These are phyloP conservation scores for Candida argentea DNA, from an alignment of 805 yeast genomes.

Conservation along the genomic window DNA sequence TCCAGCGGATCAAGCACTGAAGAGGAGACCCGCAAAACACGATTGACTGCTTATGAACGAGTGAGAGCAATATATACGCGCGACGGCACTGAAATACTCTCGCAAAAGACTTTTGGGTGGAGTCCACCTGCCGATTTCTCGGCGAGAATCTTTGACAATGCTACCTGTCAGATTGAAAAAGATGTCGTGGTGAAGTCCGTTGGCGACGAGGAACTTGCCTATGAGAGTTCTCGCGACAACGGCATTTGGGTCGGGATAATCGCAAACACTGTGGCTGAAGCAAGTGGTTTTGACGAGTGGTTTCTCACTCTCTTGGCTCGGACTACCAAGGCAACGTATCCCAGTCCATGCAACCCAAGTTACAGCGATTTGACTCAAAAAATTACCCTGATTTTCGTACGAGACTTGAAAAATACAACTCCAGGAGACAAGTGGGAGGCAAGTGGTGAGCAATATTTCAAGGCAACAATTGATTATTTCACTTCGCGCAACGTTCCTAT, in stretches of 20 bases:
- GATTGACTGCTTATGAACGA: slow-evolving; percentile 16
- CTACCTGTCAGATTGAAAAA: background rate
- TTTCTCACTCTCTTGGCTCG: slow-evolving; percentile 17
- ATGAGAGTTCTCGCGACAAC: slow-evolving; percentile 11
- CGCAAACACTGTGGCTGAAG: slow-evolving; percentile 13
- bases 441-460: slow-evolving; percentile 35
- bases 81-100: slow-evolving; percentile 8
- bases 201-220: slow-evolving; percentile 5
- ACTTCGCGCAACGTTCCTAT: slow-evolving; percentile 37
- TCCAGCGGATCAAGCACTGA: slow-evolving; percentile 2
- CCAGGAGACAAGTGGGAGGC: slow-evolving; percentile 39
- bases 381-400: slow-evolving; percentile 35
- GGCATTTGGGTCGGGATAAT: slow-evolving; percentile 18
- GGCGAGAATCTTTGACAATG: background rate
- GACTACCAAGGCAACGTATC: slow-evolving; percentile 11
- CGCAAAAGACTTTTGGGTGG: slow-evolving; percentile 5
- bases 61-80: slow-evolving; percentile 19
- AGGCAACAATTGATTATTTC: slow-evolving; percentile 34
- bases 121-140: background rate
- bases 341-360: slow-evolving; percentile 3
- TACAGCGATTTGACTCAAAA: slow-evolving; percentile 6
- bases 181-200: slow-evolving; percentile 2
- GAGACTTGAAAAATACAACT: slow-evolving; percentile 36
- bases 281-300: slow-evolving; percentile 22
- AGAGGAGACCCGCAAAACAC: background rate